phyloP scores from a whole-genome alignment of 2,329 filamentous ascomycete species.

The Colletotrichum tropicale region DNA sequence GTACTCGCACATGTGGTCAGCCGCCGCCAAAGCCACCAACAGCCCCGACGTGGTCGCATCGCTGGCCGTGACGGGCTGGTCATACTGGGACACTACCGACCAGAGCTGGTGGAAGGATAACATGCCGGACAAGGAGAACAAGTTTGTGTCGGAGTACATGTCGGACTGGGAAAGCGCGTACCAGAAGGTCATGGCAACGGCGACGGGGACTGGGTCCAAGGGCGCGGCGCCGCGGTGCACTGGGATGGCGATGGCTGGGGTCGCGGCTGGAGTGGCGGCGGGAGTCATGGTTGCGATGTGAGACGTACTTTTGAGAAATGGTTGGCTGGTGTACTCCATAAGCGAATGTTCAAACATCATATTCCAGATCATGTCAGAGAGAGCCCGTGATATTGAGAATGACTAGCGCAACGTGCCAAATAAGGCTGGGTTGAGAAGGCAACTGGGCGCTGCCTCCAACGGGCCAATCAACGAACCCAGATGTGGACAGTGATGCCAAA shows the following conservation, averaged over 20 bases:
- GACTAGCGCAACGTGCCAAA: background rate
- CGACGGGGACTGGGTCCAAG: background rate
- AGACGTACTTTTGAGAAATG: background rate
- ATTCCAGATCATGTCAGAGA: background rate
- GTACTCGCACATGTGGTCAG: slow-evolving; percentile 18
- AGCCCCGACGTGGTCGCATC: slow-evolving; percentile 18
- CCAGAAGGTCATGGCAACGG: background rate
- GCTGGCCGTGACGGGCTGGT: background rate
- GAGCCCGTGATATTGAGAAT: background rate
- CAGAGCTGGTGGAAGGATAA: slow-evolving; percentile 4
- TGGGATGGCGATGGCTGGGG: slow-evolving; percentile 7
- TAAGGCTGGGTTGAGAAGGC: background rate
- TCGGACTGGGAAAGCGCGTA: background rate
- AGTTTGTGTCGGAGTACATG: background rate
- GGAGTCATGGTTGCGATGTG: background rate
- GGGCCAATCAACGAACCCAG: too few relatives aligned
- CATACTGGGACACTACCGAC: background rate
- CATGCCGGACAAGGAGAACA: background rate
- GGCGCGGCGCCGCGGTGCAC: slow-evolving; percentile 4
- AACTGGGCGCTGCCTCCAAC: background rate
- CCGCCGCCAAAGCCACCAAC: slow-evolving; percentile 19
- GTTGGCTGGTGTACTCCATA: background rate
- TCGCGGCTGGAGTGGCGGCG: background rate
- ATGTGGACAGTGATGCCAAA: background rate
- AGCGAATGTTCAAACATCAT: background rate